Conservation (phyloP, 1,139 yeast species). For the Pichia terricola region DNA sequence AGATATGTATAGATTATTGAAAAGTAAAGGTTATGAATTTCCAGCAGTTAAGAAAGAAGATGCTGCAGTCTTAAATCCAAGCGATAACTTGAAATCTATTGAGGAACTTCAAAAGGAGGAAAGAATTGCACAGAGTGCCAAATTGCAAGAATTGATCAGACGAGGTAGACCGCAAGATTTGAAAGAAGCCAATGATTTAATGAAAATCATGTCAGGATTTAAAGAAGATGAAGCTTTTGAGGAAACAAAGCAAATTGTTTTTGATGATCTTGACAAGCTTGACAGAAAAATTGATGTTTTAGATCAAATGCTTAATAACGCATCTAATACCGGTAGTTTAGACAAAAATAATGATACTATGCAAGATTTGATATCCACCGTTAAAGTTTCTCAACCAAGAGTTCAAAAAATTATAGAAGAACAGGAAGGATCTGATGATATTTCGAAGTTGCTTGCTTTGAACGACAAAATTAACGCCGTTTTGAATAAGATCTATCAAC, state of each 20-base stretch:
- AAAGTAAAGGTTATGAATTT: slow-evolving; percentile 81
- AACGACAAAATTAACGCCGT: slow-evolving; percentile 72
- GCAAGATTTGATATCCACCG: slow-evolving; percentile 64
- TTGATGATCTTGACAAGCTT: slow-evolving; percentile 76
- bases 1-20: slow-evolving; percentile 88
- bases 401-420: slow-evolving; percentile 75
- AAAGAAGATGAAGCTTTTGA: slow-evolving; percentile 60
- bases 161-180: slow-evolving; percentile 94
- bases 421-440: slow-evolving; percentile 60
- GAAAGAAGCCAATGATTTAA: slow-evolving; percentile 89
- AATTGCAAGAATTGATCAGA: slow-evolving; percentile 88
- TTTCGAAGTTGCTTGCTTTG: slow-evolving; percentile 53
- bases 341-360: slow-evolving; percentile 63
- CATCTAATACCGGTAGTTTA: slow-evolving; percentile 38
- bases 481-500: slow-evolving; percentile 54
- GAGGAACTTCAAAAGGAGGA: slow-evolving; percentile 91
- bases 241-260: slow-evolving; percentile 66
- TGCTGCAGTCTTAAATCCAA: slow-evolving; percentile 89
- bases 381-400: slow-evolving; percentile 82
- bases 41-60: slow-evolving; percentile 89
- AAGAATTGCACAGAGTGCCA: slow-evolving; percentile 85
- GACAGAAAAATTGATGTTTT: slow-evolving; percentile 84
- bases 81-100: slow-evolving; percentile 78
- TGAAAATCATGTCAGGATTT: slow-evolving; percentile 98
- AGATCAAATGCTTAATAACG: slow-evolving; percentile 71